phyloP scores from a whole-genome alignment of 441 rosid species.

The Bocquillonia castaneifolia region DNA sequence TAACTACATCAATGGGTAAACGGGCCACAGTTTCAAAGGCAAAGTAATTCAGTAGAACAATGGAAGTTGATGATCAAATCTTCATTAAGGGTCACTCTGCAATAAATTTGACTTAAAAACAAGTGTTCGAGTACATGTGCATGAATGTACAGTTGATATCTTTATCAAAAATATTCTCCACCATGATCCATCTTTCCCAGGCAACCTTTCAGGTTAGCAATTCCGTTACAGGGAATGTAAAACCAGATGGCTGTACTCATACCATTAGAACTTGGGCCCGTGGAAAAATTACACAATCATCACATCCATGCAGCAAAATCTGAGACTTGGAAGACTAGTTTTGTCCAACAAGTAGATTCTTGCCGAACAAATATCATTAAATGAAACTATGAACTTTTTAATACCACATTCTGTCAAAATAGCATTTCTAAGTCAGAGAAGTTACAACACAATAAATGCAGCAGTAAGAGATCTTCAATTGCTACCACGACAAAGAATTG shows the following conservation, averaged over 20 bases:
- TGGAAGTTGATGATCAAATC: neutral
- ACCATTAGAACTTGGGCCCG: neutral
- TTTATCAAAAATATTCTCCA: neutral
- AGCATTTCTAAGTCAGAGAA: neutral
- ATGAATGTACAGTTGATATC: neutral
- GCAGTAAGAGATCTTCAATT: neutral
- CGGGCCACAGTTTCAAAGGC: neutral
- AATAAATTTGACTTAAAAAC: neutral
- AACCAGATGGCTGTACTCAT: neutral
- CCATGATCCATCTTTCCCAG: neutral
- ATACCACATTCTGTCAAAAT: neutral
- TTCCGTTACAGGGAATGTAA: neutral
- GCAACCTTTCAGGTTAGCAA: neutral
- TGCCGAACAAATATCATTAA: neutral
- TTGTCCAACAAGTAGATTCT: neutral
- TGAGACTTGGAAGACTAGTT: neutral
- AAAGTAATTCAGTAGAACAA: neutral
- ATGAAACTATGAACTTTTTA: neutral
- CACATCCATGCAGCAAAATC: neutral
- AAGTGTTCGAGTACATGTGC: neutral
- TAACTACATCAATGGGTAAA: neutral
- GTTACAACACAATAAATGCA: neutral
- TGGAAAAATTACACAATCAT: neutral
- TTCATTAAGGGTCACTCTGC: neutral
- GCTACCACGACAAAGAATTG: neutral